Evolutionary conservation across 164 flowering plant species (phyloP).

Genomic region (Amborella trichopoda): DNA sequence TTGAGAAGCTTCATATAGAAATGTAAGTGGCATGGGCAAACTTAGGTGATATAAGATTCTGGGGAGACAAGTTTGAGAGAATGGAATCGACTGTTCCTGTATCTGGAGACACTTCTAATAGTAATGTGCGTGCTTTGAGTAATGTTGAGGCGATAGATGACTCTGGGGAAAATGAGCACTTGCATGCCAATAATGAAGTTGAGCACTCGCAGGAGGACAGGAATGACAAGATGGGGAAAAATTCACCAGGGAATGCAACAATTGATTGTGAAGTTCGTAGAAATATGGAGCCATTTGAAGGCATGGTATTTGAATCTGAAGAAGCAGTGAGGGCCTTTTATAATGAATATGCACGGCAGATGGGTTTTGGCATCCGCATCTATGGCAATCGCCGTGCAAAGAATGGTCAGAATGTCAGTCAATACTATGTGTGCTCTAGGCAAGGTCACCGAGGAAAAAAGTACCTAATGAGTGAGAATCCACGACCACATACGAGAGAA

Average conservation of each 20-base stretch:
- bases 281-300: constrained; percentile 5
- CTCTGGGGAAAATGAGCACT: too few species aligned
- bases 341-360: constrained; percentile 5
- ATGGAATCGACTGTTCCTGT: too few species aligned
- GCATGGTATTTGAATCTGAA: constrained; percentile 6
- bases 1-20: too few species aligned
- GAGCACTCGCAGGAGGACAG: too few species aligned
- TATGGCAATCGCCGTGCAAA: constrained; percentile 3
- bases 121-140: too few species aligned
- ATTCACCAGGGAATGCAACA: constrained; percentile 2
- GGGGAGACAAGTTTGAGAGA: too few species aligned
- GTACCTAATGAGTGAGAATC: background rate
- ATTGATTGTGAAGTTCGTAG: too few species aligned
- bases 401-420: constrained; percentile 5
- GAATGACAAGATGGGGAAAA: constrained; percentile 2
- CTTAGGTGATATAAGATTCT: too few species aligned
- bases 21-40: too few species aligned
- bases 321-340: constrained; percentile 10
- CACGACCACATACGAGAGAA: constrained; percentile 9
- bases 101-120: too few species aligned
- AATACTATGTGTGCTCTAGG: constrained; percentile 6
- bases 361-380: constrained; percentile 9
- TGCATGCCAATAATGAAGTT: too few species aligned
- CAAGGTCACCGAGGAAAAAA: constrained; percentile 8
- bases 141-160: too few species aligned